phyloP scores from a whole-genome alignment of 2,329 filamentous ascomycete species.

The Diaporthe nobilis region DNA sequence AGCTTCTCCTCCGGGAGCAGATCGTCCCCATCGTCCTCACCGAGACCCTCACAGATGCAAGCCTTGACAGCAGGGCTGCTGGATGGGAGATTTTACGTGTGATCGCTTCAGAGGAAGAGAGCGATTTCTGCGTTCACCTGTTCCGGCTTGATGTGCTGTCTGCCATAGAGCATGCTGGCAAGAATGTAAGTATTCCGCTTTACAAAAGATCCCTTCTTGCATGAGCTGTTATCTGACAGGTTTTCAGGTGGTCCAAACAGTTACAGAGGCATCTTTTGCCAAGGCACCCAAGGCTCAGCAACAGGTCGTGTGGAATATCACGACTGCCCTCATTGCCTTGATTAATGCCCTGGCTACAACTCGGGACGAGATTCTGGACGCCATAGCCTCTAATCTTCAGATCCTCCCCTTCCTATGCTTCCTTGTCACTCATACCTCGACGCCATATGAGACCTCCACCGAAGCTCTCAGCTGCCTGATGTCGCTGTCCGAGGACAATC shows the following conservation, averaged over 20 bases:
- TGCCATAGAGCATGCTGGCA: constrained; percentile 58
- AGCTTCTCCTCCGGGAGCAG: constrained; percentile 76
- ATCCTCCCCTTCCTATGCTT: constrained; percentile 69
- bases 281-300: constrained; percentile 69
- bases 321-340: constrained; percentile 67
- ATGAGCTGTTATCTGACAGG: constrained; percentile 23
- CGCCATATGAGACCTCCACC: constrained; percentile 59
- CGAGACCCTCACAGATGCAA: constrained; percentile 74
- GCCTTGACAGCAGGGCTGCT: constrained; percentile 73
- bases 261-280: constrained; percentile 58
- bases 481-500: constrained; percentile 73
- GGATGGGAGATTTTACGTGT: constrained; percentile 78
- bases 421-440: constrained; percentile 58
- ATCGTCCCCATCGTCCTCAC: constrained; percentile 74
- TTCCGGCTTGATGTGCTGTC: constrained; percentile 73
- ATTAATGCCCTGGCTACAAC: constrained; percentile 69
- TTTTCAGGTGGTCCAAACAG: constrained; percentile 40
- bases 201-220: constrained; percentile 38
- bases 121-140: constrained; percentile 76
- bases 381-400: constrained; percentile 63
- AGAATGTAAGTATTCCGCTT: constrained; percentile 30
- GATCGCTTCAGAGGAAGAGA: constrained; percentile 74
- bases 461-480: constrained; percentile 69
- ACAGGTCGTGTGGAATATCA: constrained; percentile 66
- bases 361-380: constrained; percentile 71